Base-by-base conservation (phyloP, 257 asterid species). In the Gentiana dahurica region DNA sequence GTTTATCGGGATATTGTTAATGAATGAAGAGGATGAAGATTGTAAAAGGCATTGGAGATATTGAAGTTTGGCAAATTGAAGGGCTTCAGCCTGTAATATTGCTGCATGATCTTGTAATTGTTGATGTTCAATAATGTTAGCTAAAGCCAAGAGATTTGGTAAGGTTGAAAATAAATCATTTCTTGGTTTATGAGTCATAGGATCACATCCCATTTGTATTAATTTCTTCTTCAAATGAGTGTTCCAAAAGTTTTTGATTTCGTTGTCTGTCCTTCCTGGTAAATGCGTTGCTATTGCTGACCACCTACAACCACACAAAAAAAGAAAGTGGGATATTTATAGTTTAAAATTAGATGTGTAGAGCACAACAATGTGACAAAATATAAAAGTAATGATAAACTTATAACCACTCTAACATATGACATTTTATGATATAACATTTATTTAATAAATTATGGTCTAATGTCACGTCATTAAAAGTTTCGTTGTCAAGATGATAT, bases 151-250 rank as follows among this genome's bases (percentile, higher is more conserved):
- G 75, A 89, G 87, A 51, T 77, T 77, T 0, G 95, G 97, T 5
- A 86, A 70, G 74, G 70, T 81, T 5, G 93, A 73, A 63, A 81
- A 82, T 6, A 89, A 43, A 73, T 89, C 94, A 44, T 87, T 86
- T 32, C 94, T 59, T 6, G 97, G 95, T n/a, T 71, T 69, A 49
- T 89, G 97, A 49, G 97, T 89, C 94, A 89, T 86, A 47, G 94
- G 94, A 71, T 86, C 94, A 70, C 78, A 81, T 34, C 95, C 95
- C 97, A 81, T 83, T 54, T 84, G 92, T 54, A 89, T 86, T 33
- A 89, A 62, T 67, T 83, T 89, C 75, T 89, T 89, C 79, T 83
- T 89, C 49, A 89, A 65, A 61, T 89, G 97, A 1, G 97, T 89
- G 84, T 89, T 89, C 97, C 97, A 89, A 41, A 83, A 85, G 34